Evolutionary conservation across 768 basidiomycete species (phyloP), one percentile per base, ranked within the genome.

Genomic region (Termitomyces sp.): DNA sequence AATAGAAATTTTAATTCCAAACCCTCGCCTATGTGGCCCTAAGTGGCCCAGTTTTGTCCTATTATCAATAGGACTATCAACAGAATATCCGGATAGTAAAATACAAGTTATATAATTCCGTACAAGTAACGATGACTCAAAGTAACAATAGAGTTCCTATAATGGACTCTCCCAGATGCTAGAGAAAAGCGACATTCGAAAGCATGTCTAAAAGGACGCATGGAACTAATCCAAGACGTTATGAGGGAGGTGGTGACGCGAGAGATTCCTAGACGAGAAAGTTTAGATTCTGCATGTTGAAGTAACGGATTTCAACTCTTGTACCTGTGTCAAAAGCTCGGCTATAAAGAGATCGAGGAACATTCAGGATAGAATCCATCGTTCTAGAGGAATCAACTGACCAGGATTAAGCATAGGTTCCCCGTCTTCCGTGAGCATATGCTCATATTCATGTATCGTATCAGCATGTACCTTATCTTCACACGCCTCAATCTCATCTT

Each of bases 401-500:
- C 87, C 85, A 74, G 87, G 84, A 70, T 86, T 85, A 65, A 89
- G 72, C 84, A 88, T 88, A 6, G 85, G 81, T 66, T 84, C 84
- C 9, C 83, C 85, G 67, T 88, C 86, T 67, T 86, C 85, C 2
- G 84, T 86, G 16, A 86, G 74, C 64, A 86, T 81, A 63, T 82
- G 78, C 61, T 83, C 83, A 51, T 77, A 75, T 42, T 63, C 68
- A 60, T 68, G 67, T 59, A 73, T 54, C 13, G 42, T 50, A 57
- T 59, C 55, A 33, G n/a, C n/a, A 20, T 61, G 59, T 3, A 60
- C 61, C 36, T 38, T 20, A 39, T 49, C 53, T 49, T 36, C 35
- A 16, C 24, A 55, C 13, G 36, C 18, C 32, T 52, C 32, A 22
- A 52, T 55, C 20, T 64, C 64, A 35, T 48, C 40, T 15, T 55